These are phyloP conservation scores for Henckelia pumila DNA, from an alignment of 257 asterid genomes.

Conservation along the genomic window DNA sequence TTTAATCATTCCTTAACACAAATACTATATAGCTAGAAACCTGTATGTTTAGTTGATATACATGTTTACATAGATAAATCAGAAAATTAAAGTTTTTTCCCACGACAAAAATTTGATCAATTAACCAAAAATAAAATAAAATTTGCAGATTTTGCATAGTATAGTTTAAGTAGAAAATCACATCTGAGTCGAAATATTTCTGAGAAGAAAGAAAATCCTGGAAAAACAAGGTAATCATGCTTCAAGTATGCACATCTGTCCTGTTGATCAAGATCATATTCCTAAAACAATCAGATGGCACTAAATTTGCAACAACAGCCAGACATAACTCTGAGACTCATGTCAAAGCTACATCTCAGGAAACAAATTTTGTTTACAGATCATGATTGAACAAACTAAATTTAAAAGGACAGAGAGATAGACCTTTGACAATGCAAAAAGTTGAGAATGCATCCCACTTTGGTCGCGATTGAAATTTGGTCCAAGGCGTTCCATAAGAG, in stretches of 20 bases:
- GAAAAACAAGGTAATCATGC: background rate
- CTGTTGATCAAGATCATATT: background rate
- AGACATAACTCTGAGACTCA: background rate
- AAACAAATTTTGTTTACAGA: background rate
- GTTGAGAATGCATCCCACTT: conserved; percentile 98
- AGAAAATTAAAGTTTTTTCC: too few species aligned
- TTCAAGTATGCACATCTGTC: background rate
- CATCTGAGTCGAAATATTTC: background rate
- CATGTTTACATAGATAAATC: too few species aligned
- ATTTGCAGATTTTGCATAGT: background rate
- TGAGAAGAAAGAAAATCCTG: background rate
- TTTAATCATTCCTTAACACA: too few species aligned
- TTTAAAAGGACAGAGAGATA: background rate
- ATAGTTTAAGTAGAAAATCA: too few species aligned
- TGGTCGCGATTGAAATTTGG: conserved; percentile 99
- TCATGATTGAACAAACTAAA: background rate
- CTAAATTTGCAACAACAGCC: background rate
- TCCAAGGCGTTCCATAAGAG: conserved; percentile 92
- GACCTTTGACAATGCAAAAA: conserved; percentile 94
- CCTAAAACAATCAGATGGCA: background rate
- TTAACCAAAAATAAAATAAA: too few species aligned
- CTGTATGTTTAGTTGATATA: too few species aligned
- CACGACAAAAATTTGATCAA: too few species aligned
- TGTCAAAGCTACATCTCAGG: background rate
- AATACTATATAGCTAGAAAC: too few species aligned